phyloP scores from a whole-genome alignment of 2,329 filamentous ascomycete genomes.

The Paraphoma chrysanthemicola region DNA sequence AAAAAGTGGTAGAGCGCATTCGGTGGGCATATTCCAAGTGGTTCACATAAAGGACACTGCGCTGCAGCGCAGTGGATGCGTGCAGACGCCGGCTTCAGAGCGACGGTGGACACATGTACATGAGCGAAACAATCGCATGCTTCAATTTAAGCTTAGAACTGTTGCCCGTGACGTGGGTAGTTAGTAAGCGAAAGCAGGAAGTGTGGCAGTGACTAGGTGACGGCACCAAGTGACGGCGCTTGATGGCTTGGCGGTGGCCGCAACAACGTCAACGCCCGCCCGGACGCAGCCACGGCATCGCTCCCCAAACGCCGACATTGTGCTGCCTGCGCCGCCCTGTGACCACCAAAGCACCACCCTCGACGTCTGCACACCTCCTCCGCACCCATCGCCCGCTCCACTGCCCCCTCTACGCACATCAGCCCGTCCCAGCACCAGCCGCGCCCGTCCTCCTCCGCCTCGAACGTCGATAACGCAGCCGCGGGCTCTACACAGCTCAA shows the following conservation, averaged over 20 bases:
- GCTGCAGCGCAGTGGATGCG: too few species aligned
- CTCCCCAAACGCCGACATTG: conserved; percentile 6
- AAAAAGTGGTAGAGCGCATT: conserved; percentile 80
- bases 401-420: not conserved
- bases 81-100: too few species aligned
- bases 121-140: too few species aligned
- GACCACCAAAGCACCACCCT: not conserved
- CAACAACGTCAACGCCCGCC: conserved; percentile 20
- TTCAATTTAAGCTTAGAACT: too few species aligned
- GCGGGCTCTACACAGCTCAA: conserved; percentile 15
- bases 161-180: not conserved
- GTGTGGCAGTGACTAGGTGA: not conserved
- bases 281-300: conserved; percentile 3
- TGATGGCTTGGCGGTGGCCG: conserved; percentile 15
- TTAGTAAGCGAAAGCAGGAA: not conserved
- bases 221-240: conserved; percentile 6
- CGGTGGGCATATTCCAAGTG: conserved; percentile 89
- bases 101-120: too few species aligned
- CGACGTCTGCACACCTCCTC: not conserved
- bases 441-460: conserved; percentile 2
- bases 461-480: conserved; percentile 5
- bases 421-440: not conserved
- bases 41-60: conserved; percentile 46
- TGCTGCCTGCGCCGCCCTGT: conserved; percentile 8
- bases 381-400: not conserved